phyloP scores from a whole-genome alignment of 768 basidiomycete genomes.

The Mycena latifolia region DNA sequence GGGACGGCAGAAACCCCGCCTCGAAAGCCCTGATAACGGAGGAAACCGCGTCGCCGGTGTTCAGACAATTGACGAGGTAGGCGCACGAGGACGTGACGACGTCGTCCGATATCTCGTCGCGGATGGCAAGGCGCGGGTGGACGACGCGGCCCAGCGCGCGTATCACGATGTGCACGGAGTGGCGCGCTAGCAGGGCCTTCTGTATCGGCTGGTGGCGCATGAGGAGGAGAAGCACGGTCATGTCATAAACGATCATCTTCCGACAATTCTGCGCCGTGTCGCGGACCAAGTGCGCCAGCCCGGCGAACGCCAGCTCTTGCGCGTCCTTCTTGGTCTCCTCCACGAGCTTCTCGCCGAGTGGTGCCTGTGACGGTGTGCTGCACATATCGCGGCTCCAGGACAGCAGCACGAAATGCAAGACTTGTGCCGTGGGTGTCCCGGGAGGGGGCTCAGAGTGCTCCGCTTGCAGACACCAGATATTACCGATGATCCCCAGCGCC shows the following conservation, averaged over 20 bases:
- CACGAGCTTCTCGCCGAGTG: background rate
- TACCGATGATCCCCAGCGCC: conserved; percentile 11
- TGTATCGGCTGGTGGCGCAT: conserved; percentile 3
- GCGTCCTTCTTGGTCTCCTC: background rate
- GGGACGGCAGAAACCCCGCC: conserved; percentile 1
- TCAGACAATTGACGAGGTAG: background rate
- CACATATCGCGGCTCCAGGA: conserved; percentile 14
- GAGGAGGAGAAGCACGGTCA: conserved; percentile 8
- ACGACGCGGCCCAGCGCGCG: conserved; percentile 5
- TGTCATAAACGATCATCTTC: background rate
- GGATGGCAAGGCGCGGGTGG: background rate
- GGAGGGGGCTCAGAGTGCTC: background rate
- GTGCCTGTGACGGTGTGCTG: background rate
- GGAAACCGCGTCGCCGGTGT: conserved; percentile 9
- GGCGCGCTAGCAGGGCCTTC: background rate
- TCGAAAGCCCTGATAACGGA: conserved; percentile 10
- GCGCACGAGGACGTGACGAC: conserved; percentile 9
- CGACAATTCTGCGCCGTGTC: background rate
- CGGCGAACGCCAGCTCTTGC: background rate
- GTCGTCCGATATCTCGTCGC: conserved; percentile 3
- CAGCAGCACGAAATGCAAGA: conserved; percentile 12
- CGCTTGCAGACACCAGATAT: conserved; percentile 12
- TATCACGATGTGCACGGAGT: background rate
- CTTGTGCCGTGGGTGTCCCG: background rate
- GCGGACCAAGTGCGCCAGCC: conserved; percentile 7